Percentiles rank a stretch among this genome's conserved stretches.
phyloP scores from a whole-genome alignment of 2,329 filamentous ascomycete genomes.

The Verticillium tricorpus region DNA sequence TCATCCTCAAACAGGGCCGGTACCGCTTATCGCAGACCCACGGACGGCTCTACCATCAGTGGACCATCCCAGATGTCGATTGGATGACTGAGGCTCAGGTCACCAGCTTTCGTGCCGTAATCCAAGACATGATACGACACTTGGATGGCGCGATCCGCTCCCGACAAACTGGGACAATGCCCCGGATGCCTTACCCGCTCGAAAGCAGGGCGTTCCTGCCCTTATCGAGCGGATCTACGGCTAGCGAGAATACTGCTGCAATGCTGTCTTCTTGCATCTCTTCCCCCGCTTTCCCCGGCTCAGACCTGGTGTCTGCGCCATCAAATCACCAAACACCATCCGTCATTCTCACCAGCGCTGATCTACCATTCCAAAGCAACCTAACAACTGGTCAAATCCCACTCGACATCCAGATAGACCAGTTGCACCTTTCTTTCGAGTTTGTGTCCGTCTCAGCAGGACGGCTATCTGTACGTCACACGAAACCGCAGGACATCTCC shows the following conservation, averaged over 20 bases:
- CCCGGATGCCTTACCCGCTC: neutral
- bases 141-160: neutral
- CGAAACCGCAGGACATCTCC: neutral
- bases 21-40: neutral
- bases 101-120: neutral
- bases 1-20: slow-evolving; percentile 1
- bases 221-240: neutral
- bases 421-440: neutral
- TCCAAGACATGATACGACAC: neutral
- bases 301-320: neutral
- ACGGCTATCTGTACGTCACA: neutral
- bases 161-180: neutral
- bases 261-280: neutral
- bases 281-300: neutral
- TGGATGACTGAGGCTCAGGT: neutral
- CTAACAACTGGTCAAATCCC: neutral
- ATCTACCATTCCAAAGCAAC: neutral
- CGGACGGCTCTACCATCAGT: neutral
- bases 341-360: neutral
- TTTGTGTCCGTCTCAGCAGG: neutral
- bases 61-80: neutral
- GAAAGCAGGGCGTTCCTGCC: neutral
- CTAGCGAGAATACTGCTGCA: neutral
- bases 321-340: neutral
- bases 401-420: neutral